phyloP scores from a whole-genome alignment of 306 rosid species.

The Astragalus glycyphyllos region DNA sequence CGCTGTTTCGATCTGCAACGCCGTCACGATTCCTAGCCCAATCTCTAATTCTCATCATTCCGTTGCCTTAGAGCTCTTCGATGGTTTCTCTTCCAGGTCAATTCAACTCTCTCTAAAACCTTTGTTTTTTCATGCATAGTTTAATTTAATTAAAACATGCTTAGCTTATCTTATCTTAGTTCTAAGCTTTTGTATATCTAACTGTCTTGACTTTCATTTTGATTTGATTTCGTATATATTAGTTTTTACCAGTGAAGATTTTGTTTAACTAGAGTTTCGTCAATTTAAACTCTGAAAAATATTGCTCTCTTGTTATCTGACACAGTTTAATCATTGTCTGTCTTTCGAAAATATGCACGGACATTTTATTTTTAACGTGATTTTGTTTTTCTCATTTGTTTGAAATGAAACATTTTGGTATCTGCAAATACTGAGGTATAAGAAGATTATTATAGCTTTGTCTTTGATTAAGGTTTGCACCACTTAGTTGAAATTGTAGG shows the following conservation, averaged over 20 bases:
- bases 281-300: not conserved
- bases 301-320: not conserved
- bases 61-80: constrained; percentile 73
- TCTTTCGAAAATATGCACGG: not conserved
- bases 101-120: constrained; percentile 19
- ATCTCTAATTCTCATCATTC: constrained; percentile 84
- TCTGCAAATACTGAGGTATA: not conserved
- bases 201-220: not conserved
- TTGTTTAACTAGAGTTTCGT: not conserved
- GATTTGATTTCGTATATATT: not conserved
- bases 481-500: constrained; percentile 7
- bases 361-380: not conserved
- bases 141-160: not conserved
- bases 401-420: constrained; percentile 28
- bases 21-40: constrained; percentile 48
- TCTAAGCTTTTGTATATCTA: not conserved
- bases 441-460: not conserved
- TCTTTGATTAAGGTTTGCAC: not conserved
- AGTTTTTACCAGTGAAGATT: not conserved
- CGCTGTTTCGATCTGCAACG: constrained; percentile 63
- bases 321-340: not conserved
- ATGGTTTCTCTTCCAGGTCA: constrained; percentile 73
- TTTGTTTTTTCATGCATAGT: not conserved
- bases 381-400: constrained; percentile 7
- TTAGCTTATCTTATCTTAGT: not conserved